Evolutionary conservation across 805 yeast species (phyloP).

Genomic region (Hanseniaspora occidentalis): DNA sequence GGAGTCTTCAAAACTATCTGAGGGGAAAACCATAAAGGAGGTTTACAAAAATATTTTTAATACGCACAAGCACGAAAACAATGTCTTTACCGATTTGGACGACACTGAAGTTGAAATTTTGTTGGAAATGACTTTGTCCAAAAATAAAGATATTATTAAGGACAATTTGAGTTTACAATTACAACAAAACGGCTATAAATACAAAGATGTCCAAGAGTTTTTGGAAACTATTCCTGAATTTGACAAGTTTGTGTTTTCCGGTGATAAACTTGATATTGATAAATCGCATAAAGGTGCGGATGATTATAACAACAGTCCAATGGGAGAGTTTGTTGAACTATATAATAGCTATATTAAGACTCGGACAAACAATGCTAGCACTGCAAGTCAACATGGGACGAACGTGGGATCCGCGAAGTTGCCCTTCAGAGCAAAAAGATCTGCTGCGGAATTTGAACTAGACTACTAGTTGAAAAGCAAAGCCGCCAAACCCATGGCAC

Average conservation of each 20-base stretch:
- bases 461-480: constrained; percentile 26
- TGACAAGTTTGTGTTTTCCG: neutral
- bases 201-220: too few relatives aligned
- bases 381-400: constrained; percentile 2
- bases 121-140: constrained; percentile 6
- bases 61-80: too few relatives aligned
- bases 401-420: too few relatives aligned
- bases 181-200: too few relatives aligned
- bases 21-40: too few relatives aligned
- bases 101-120: constrained; percentile 13
- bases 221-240: neutral
- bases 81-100: constrained; percentile 18
- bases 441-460: neutral
- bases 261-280: too few relatives aligned
- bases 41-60: too few relatives aligned
- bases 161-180: too few relatives aligned
- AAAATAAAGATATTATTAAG: neutral
- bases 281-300: too few relatives aligned
- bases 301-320: neutral
- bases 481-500: constrained; percentile 58
- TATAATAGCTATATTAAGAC: constrained; percentile 8
- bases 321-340: constrained; percentile 4
- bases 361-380: constrained; percentile 12
- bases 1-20: too few relatives aligned
- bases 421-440: neutral